Conservation (phyloP, 2,329 filamentous ascomycete species). For the Fusarium poae region DNA sequence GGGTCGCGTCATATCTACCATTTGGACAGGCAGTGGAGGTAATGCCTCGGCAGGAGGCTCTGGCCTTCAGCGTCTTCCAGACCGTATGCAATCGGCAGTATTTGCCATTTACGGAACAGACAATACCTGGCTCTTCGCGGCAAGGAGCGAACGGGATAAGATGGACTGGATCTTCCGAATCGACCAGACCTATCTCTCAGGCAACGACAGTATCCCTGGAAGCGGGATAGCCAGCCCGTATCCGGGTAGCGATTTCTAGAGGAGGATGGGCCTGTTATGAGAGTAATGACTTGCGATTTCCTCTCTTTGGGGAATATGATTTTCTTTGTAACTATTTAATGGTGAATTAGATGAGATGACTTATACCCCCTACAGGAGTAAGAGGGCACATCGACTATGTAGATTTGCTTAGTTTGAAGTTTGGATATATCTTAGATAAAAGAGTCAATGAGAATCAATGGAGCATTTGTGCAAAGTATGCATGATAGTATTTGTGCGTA, state of each 20-base stretch:
- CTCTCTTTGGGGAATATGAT: conserved; percentile 45
- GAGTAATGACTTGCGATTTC: conserved; percentile 50
- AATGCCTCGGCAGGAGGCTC: conserved; percentile 42
- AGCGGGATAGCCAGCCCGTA: conserved; percentile 56
- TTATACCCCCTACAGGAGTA: conserved; percentile 50
- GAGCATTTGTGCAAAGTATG: conserved; percentile 9
- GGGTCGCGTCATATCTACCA: conserved; percentile 66
- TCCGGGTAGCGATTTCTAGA: conserved; percentile 51
- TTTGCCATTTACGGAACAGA: conserved; percentile 95
- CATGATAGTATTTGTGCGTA: not conserved
- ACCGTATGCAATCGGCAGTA: conserved; percentile 76
- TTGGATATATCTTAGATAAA: conserved; percentile 46
- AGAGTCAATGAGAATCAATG: conserved; percentile 18
- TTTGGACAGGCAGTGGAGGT: conserved; percentile 65
- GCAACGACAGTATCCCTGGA: conserved; percentile 57
- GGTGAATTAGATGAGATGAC: conserved; percentile 51
- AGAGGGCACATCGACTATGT: conserved; percentile 44
- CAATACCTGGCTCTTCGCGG: conserved; percentile 95
- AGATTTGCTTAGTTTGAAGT: conserved; percentile 34
- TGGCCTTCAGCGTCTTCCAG: conserved; percentile 67
- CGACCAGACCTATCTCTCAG: conserved; percentile 79
- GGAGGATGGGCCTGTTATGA: conserved; percentile 29
- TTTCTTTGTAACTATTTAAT: conserved; percentile 49
- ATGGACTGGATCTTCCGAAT: conserved; percentile 97
- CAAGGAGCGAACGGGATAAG: conserved; percentile 89